phyloP scores from a whole-genome alignment of 2,329 filamentous ascomycete species.

The Verticillium longisporum region DNA sequence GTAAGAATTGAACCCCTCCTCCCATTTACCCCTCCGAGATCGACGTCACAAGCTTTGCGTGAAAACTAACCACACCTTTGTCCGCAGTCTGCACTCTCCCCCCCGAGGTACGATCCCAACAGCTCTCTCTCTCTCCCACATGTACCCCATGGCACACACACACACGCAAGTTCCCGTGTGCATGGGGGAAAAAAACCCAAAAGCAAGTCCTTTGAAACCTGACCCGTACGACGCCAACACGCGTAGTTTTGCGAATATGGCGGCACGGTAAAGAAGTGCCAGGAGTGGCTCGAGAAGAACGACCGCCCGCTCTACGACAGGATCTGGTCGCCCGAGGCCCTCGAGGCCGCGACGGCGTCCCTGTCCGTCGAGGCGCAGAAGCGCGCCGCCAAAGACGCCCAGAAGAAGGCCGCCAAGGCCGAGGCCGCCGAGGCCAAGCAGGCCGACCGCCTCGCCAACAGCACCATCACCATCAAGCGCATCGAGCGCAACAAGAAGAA shows the following conservation, averaged over 20 bases:
- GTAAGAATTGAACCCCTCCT: constrained; percentile 30
- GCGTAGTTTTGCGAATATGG: constrained; percentile 97
- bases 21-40: not conserved
- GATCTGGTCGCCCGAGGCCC: constrained; percentile 81
- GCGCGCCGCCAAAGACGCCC: constrained; percentile 89
- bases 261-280: constrained; percentile 91
- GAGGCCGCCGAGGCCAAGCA: constrained; percentile 79
- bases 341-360: constrained; percentile 76
- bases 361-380: constrained; percentile 90
- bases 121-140: not conserved
- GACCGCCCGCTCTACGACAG: constrained; percentile 67
- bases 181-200: too few relatives aligned
- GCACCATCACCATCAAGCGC: constrained; percentile 85
- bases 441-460: constrained; percentile 73
- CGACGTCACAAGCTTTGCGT: not conserved
- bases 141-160: too few relatives aligned
- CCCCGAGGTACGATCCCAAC: constrained; percentile 46
- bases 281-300: constrained; percentile 82
- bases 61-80: not conserved
- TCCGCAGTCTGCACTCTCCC: constrained; percentile 59
- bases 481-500: constrained; percentile 98
- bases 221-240: constrained; percentile 12
- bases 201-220: not conserved
- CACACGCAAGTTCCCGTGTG: too few relatives aligned
- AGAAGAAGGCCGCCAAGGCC: constrained; percentile 95